Evolutionary conservation across 345 rosid genomes (phyloP), one percentile per base, ranked within the genome.

Genomic region (Conringia planisiliqua): DNA sequence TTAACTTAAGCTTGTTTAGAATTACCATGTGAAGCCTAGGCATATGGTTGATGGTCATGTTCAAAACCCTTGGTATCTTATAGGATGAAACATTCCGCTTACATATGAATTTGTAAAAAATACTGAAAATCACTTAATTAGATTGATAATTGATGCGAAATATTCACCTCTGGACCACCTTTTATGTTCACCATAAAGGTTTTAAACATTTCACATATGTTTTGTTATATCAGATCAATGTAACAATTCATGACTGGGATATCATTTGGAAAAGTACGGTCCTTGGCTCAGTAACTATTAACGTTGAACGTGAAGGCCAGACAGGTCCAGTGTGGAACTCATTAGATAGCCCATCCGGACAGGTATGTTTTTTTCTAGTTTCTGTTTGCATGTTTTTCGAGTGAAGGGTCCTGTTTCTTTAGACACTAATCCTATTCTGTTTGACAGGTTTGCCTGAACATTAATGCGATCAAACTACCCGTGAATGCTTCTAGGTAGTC

Each of bases 201-300:
- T 51, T 79, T 10, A 17, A 36, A 61, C 30, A 18, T 61, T 12
- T 68, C 51, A 44, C 74, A n/a, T 63, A 43, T 35, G n/a, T 55
- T 35, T 33, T 60, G 46, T 58, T 65, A 59, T 68, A 59, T 39
- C 89, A 95, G 99, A 95, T 95, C 71, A 89, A 80, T 74, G 96
- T 92, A 60, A 90, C 98, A 39, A 92, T 95, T 84, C 92, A 92
- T 84, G 99, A 95, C 70, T 95, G 99, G 99, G 99, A 95, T 81
- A 92, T 95, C 70, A 89, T 95, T 75, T 95, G 99, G 99, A 95
- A 92, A 83, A 95, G 99, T 86, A 82, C 99, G 52, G 85, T 86
- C 76, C 98, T 95, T 74, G 98, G 98, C 81, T 89, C 99, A 27
- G 99, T 92, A 69, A 89, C 87, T 76, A 87, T 95, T 58, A 83